Conservation (phyloP, 176 grass and related monocot species). For the Urochloa ruziziensis region DNA sequence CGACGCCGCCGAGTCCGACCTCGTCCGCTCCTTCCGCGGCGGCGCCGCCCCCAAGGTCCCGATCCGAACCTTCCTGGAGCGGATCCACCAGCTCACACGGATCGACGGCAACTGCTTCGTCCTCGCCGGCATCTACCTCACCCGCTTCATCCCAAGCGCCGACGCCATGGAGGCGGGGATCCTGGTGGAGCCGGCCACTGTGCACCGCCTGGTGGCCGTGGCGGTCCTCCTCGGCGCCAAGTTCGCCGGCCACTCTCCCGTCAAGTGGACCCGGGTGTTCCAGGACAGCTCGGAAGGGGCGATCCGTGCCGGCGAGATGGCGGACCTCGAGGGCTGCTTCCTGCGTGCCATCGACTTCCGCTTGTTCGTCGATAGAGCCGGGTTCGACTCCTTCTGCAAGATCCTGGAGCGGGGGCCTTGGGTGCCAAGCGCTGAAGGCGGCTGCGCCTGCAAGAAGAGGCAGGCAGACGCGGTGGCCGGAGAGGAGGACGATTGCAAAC, state of each 20-base stretch:
- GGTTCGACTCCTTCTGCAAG: background rate
- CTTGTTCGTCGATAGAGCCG: background rate
- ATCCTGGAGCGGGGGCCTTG: background rate
- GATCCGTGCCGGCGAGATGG: background rate
- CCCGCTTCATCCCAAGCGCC: background rate
- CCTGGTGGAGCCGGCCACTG: background rate
- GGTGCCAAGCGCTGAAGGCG: background rate
- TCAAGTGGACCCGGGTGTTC: background rate
- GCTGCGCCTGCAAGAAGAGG: background rate
- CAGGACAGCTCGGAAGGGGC: background rate
- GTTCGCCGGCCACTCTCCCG: background rate
- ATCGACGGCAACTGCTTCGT: background rate
- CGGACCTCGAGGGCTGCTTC: background rate
- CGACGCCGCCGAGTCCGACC: background rate
- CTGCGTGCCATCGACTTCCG: background rate
- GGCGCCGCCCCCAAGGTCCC: background rate
- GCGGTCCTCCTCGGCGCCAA: background rate
- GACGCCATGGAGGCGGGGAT: background rate
- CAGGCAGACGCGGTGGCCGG: no score
- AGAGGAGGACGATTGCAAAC: background rate
- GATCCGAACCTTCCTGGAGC: background rate
- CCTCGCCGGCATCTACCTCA: background rate
- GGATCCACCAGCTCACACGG: background rate
- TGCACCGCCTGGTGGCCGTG: conserved; percentile 1
- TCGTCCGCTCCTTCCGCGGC: conserved; percentile 2